phyloP scores from a whole-genome alignment of 202 grass and related monocot species.

The Musa balbisiana region DNA sequence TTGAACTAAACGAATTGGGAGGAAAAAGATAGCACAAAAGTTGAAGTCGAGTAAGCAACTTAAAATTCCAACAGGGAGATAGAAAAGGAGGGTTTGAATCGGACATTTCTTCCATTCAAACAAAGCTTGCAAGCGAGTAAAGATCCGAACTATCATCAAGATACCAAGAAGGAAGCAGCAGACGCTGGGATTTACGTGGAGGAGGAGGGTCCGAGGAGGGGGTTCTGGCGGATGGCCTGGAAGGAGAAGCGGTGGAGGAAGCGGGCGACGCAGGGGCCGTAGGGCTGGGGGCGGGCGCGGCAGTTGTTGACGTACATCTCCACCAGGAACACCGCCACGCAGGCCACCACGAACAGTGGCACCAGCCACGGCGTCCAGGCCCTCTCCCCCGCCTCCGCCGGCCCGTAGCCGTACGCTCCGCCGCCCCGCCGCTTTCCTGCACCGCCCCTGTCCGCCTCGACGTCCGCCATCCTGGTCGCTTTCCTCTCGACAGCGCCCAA shows the following conservation, averaged over 20 bases:
- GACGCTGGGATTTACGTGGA: constrained; percentile 5
- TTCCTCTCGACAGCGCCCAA: no score
- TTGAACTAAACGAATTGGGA: neutral
- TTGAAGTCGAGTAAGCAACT: neutral
- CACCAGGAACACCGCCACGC: constrained; percentile 13
- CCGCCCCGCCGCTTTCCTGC: neutral
- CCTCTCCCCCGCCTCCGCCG: neutral
- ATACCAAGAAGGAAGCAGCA: neutral
- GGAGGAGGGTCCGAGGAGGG: constrained; percentile 25
- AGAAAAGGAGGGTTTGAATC: neutral
- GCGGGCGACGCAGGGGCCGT: constrained; percentile 10
- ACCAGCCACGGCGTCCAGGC: constrained; percentile 9
- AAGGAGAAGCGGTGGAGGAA: constrained; percentile 28
- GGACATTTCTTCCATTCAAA: no score
- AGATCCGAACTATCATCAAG: neutral
- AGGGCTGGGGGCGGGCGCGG: neutral
- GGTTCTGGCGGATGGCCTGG: constrained; percentile 27
- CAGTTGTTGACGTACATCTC: constrained; percentile 29
- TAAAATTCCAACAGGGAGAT: neutral
- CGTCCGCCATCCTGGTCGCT: neutral
- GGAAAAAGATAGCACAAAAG: neutral
- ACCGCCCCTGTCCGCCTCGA: neutral
- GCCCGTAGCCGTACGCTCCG: neutral
- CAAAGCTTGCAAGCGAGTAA: neutral
- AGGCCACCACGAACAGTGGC: constrained; percentile 9